Evolutionary conservation across 2,329 filamentous ascomycete genomes (phyloP), one percentile per base, ranked within the genome.

Genomic region (Tolypocladium guangdongense): DNA sequence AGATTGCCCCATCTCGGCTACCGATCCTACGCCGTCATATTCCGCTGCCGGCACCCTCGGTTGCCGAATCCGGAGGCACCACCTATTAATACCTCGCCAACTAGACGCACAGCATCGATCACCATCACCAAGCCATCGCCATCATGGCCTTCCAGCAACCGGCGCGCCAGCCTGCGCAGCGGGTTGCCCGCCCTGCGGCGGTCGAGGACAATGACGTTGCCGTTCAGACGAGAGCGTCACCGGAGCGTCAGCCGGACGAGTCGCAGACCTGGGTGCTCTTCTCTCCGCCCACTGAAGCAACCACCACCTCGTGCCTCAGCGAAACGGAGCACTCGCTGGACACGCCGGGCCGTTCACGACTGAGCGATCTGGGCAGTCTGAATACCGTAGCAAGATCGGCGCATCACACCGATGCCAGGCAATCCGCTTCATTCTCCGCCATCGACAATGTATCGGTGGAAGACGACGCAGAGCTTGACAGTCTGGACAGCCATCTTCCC

Each of bases 191-290:
- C 32, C 64, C 71, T 3, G 66, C 69, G 51, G 66, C 66, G 22
- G 70, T 72, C 18, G 71, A 75, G 37, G 64, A 70, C 33, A 68
- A 70, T 27, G 52, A 53, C 54, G 50, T 59, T 61, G 20, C 51
- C 49, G 54, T 64, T 62, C 58, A 63, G 62, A 54, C 54, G 32
- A 50, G 47, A 51, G 41, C 50, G 7, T 51, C 59, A 55, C 59
- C 67, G 37, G 69, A 70, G 49, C 62, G 64, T 24, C 61, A 59
- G 45, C 72, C 83, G 55, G 83, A 88, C 56, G 86, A 91, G 59
- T 86, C 88, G 14, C 87, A 93, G 69, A 92, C 95, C 80, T 99
- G 93, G 93, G 87, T 97, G 52, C 82, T 99, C 59, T 99, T 99
- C 75, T 88, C 90, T 8, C 89, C 89, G 2, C 78, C 78, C 10